phyloP scores from a whole-genome alignment of 768 basidiomycete species.

The Dictyophora rubrovolvata region DNA sequence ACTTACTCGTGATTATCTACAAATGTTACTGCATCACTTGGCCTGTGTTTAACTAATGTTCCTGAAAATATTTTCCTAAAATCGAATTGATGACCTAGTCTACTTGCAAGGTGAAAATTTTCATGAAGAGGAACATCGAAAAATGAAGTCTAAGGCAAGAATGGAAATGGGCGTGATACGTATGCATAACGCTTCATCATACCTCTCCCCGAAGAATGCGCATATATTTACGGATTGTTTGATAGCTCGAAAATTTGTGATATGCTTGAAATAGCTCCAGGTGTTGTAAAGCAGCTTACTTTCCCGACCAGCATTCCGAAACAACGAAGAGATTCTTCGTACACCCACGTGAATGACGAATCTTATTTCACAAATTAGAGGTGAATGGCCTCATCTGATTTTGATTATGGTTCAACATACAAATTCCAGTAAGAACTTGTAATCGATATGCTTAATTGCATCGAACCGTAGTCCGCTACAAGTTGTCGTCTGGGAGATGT shows the following conservation, averaged over 20 bases:
- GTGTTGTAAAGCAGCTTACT: constrained; percentile 31
- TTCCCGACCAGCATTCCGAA: constrained; percentile 77
- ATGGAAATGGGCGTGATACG: not conserved
- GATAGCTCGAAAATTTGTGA: constrained; percentile 26
- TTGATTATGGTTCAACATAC: constrained; percentile 26
- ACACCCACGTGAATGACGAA: constrained; percentile 27
- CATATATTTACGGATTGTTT: constrained; percentile 46
- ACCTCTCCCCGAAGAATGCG: constrained; percentile 59
- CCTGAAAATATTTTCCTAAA: constrained; percentile 62
- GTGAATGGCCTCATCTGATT: too few species aligned
- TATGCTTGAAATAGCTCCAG: not conserved
- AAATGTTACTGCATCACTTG: constrained; percentile 79
- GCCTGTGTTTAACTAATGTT: constrained; percentile 57
- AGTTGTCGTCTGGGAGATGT: constrained; percentile 43
- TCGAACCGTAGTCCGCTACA: constrained; percentile 76
- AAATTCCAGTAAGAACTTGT: constrained; percentile 56
- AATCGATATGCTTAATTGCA: constrained; percentile 85
- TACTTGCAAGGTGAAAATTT: constrained; percentile 73
- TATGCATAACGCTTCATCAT: constrained; percentile 11
- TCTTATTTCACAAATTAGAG: constrained; percentile 14
- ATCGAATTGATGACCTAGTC: constrained; percentile 56
- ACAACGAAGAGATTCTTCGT: constrained; percentile 46
- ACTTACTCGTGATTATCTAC: constrained; percentile 86
- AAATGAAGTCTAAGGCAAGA: constrained; percentile 54
- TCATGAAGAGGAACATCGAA: constrained; percentile 88